phyloP scores from a whole-genome alignment of 371 early-diverging fungal genomes.

The Nosema muscidifuracis region DNA sequence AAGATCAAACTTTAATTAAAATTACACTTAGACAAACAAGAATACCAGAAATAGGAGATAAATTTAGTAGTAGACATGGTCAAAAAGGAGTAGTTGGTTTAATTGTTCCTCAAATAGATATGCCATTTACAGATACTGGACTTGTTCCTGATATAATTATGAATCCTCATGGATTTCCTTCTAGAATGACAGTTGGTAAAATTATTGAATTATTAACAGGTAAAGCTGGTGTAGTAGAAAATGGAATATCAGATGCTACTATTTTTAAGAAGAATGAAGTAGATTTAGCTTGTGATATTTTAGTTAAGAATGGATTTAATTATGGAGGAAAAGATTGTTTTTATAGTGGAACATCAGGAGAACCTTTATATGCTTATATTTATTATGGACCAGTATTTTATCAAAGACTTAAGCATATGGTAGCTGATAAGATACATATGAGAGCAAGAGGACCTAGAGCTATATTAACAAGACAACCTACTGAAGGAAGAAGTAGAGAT shows the following conservation, averaged over 20 bases:
- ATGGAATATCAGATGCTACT: constrained; percentile 88
- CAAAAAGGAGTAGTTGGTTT: constrained; percentile 98
- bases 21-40: constrained; percentile 87
- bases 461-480: constrained; percentile 87
- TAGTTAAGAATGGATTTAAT: constrained; percentile 84
- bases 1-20: constrained; percentile 84
- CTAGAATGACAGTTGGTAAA: constrained; percentile 99
- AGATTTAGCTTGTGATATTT: constrained; percentile 81
- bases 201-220: constrained; percentile 94
- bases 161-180: constrained; percentile 99
- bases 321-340: constrained; percentile 95
- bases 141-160: constrained; percentile 94
- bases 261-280: constrained; percentile 74
- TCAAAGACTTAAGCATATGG: constrained; percentile 98
- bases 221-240: constrained; percentile 88
- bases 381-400: constrained; percentile 96
- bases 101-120: constrained; percentile 87
- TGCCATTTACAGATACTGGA: constrained; percentile 96
- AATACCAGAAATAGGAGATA: constrained; percentile 95
- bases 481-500: constrained; percentile 91
- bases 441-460: constrained; percentile 88
- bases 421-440: constrained; percentile 98
- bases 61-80: constrained; percentile 97
- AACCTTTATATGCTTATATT: constrained; percentile 81
- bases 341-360: constrained; percentile 70